These are phyloP conservation scores for Xylaria scruposa DNA, from an alignment of 495 filamentous ascomycete species.

Conservation along the genomic window DNA sequence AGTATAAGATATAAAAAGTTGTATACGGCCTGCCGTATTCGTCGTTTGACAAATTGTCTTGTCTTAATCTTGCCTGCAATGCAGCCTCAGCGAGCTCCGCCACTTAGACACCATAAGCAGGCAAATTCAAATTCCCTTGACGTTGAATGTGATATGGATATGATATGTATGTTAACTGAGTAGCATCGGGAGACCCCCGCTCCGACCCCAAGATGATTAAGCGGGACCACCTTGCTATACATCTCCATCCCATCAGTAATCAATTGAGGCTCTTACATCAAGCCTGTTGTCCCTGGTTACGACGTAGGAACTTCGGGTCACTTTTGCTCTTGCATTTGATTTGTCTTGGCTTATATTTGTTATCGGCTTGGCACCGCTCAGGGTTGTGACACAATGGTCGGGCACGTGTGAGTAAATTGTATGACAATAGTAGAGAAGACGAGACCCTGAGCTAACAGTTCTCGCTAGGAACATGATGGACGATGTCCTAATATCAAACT, in stretches of 20 bases:
- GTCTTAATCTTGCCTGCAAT: too few species aligned
- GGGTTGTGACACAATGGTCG: constrained; percentile 1
- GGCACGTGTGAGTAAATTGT: constrained; percentile 16
- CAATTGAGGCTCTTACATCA: background rate
- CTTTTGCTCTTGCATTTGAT: background rate
- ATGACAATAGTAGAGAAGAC: background rate
- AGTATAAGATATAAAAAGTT: too few species aligned
- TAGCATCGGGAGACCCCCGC: constrained; percentile 5
- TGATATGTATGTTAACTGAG: too few species aligned
- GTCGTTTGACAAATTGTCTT: too few species aligned
- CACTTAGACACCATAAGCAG: too few species aligned
- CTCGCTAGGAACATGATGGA: constrained; percentile 40
- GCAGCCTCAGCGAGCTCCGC: too few species aligned
- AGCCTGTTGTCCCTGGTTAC: background rate
- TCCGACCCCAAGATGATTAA: background rate
- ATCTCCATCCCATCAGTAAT: background rate
- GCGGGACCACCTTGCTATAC: background rate
- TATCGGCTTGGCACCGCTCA: background rate
- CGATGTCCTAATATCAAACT: constrained; percentile 31
- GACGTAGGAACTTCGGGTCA: background rate
- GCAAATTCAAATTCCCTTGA: too few species aligned
- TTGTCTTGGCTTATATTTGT: background rate
- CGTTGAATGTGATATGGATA: too few species aligned
- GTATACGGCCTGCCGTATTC: too few species aligned
- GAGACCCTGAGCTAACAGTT: background rate